phyloP scores from a whole-genome alignment of 2,329 filamentous ascomycete species.

The Aspergillus flavus region DNA sequence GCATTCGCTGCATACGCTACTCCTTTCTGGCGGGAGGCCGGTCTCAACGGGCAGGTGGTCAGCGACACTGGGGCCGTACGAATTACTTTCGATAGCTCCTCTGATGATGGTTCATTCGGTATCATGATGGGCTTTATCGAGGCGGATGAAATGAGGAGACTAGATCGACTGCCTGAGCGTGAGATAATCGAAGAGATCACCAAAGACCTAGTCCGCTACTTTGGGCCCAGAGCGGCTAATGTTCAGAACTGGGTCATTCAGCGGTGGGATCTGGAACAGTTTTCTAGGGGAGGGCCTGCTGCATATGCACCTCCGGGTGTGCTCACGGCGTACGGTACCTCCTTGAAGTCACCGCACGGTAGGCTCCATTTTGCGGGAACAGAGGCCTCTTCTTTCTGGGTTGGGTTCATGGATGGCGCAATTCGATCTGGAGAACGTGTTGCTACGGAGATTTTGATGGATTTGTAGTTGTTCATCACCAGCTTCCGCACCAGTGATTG shows the following conservation, averaged over 20 bases:
- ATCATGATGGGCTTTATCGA: conserved; percentile 32
- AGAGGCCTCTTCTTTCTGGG: conserved; percentile 25
- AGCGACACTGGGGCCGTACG: conserved; percentile 21
- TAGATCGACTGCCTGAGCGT: conserved; percentile 22
- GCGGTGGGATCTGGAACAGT: conserved; percentile 29
- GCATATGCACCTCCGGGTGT: conserved; percentile 24
- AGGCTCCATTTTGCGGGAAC: conserved; percentile 30
- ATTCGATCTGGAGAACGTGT: conserved; percentile 25
- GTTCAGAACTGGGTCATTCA: conserved; percentile 17
- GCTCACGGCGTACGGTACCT: conserved; percentile 22
- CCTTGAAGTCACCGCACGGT: conserved; percentile 17
- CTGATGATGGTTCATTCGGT: conserved; percentile 24
- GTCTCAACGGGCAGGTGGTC: conserved; percentile 24
- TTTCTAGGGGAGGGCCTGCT: conserved; percentile 27
- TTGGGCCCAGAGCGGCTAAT: conserved; percentile 2
- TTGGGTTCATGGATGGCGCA: conserved; percentile 31
- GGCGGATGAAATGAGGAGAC: conserved; percentile 25
- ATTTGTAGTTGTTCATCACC: not conserved
- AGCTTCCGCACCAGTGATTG: not conserved
- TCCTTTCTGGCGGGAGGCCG: conserved; percentile 24
- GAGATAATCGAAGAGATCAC: conserved; percentile 21
- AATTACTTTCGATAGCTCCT: conserved; percentile 25
- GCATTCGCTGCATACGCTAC: conserved; percentile 13
- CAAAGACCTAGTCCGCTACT: conserved; percentile 21
- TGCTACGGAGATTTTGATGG: conserved; percentile 12